Evolutionary conservation across 2,329 filamentous ascomycete species (phyloP), one percentile per base, ranked within the genome.

Genomic region (Sporothrix inflata): DNA sequence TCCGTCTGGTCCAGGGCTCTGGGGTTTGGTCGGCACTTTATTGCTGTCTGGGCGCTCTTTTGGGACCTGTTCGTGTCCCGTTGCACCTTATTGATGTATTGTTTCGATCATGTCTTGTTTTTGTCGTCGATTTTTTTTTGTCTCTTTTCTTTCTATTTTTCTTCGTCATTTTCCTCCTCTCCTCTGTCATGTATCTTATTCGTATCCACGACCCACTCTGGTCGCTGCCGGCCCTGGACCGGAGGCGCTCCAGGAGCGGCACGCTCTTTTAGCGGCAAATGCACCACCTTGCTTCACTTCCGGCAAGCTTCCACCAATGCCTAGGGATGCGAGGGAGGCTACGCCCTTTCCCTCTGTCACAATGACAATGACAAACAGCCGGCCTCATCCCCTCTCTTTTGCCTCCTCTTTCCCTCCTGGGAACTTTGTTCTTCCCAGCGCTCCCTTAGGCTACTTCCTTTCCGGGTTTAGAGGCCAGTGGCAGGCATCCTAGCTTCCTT

Each of bases 211-310:
- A 24, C 19, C 34, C n/a, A 21, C n/a, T 45, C 34, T 45, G 11
- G 21, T 63, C 60, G 12, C 38, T 65, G 12, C 38, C 60, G 38
- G 60, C 21, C 60, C 34, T 65, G 38, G 38, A 45, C 60, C 60
- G 60, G 60, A 65, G 60, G 38, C 40, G 40, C 40, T 42, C 9
- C 40, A 14, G 40, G 30, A 6, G 61, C 63, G 45, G 45, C 63
- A 38, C 63, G 63, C 21, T 38, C 21, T 51, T 51, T 67, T 67
- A 67, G 63, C 42, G 63, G 63, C 27, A 34, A 67, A 67, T 51
- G 30, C 14, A 49, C 42, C 45, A 67, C 42, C 8, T 12, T 49
- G 34, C 57, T 24, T 63, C 38, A 42, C 57, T 47, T 38, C 19
- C 55, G 49, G 49, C n/a, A 53, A n/a, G 2, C 8, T 11, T 12